Conservation (phyloP, 1,284 basidiomycete species). For the Termitomyces sp. region DNA sequence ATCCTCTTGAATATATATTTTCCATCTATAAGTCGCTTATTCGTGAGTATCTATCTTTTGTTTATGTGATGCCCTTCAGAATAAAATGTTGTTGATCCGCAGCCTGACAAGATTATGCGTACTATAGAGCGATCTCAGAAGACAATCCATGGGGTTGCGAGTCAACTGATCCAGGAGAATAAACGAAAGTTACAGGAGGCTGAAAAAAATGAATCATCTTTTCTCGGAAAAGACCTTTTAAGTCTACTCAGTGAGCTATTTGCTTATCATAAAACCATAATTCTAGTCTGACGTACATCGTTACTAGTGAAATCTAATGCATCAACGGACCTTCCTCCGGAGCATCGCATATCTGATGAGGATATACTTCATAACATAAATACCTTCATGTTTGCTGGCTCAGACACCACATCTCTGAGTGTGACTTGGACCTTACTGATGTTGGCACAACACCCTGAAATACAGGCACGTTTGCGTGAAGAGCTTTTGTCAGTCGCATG, state of each 20-base stretch:
- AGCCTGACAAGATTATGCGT: conserved; percentile 52
- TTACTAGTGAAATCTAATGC: conserved; percentile 67
- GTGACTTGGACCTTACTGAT: conserved; percentile 74
- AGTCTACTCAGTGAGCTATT: conserved; percentile 53
- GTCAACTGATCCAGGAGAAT: conserved; percentile 67
- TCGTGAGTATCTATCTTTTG: conserved; percentile 39
- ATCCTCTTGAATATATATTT: conserved; percentile 52
- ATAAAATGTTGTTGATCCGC: not conserved
- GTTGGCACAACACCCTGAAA: conserved; percentile 55
- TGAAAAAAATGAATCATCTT: conserved; percentile 40
- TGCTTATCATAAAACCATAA: not conserved
- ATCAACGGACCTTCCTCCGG: conserved; percentile 53
- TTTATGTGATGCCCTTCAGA: not conserved
- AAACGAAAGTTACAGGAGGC: conserved; percentile 60
- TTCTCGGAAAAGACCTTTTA: conserved; percentile 59
- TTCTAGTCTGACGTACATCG: conserved; percentile 6
- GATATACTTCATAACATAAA: conserved; percentile 81
- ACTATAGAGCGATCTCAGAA: conserved; percentile 51
- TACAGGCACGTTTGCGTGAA: conserved; percentile 59
- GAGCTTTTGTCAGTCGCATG: conserved; percentile 50
- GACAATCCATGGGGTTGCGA: conserved; percentile 62
- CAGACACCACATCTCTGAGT: conserved; percentile 76
- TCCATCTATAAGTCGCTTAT: conserved; percentile 51
- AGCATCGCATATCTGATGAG: conserved; percentile 74
- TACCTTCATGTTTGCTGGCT: conserved; percentile 84